Conservation (phyloP, 768 basidiomycete species). For the Termitomyces sp. region DNA sequence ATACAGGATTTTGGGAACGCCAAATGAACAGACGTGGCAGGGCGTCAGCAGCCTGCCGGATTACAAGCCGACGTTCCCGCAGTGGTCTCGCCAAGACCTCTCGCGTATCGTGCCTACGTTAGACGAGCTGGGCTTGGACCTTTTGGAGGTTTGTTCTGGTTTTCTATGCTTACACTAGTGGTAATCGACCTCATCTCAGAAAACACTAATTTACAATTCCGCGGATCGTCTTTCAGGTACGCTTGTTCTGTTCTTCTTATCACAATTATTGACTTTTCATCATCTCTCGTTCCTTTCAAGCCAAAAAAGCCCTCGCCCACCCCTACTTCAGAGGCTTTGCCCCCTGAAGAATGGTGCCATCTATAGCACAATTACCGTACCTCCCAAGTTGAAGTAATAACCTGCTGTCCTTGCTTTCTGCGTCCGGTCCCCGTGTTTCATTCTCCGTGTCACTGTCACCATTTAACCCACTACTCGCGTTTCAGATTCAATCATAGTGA, state of each 20-base stretch:
- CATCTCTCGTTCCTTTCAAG: slow-evolving; percentile 46
- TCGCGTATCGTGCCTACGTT: slow-evolving; percentile 62
- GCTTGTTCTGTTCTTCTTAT: slow-evolving; percentile 22
- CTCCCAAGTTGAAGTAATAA: slow-evolving; percentile 6
- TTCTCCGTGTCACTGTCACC: background rate
- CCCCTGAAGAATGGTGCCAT: slow-evolving; percentile 18
- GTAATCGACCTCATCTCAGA: slow-evolving; percentile 30
- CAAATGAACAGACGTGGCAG: slow-evolving; percentile 89
- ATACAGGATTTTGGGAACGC: slow-evolving; percentile 87
- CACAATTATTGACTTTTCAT: slow-evolving; percentile 22
- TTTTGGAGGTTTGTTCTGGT: slow-evolving; percentile 57
- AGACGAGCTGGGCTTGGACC: slow-evolving; percentile 76
- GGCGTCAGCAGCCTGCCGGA: slow-evolving; percentile 87
- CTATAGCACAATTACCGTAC: slow-evolving; percentile 4
- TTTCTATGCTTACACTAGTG: background rate
- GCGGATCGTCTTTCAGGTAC: slow-evolving; percentile 89
- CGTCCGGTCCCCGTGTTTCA: slow-evolving; percentile 4
- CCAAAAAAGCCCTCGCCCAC: slow-evolving; percentile 54
- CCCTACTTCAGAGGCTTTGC: slow-evolving; percentile 48
- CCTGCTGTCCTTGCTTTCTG: slow-evolving; percentile 14
- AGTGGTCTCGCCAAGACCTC: slow-evolving; percentile 84
- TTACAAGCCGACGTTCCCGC: slow-evolving; percentile 96
- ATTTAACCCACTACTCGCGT: slow-evolving; percentile 5
- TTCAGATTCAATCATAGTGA: slow-evolving; percentile 11
- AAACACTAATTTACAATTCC: slow-evolving; percentile 82